Base-by-base conservation (phyloP, 192 early-diverging fungal genomes). In the Dissophora globulifera region DNA sequence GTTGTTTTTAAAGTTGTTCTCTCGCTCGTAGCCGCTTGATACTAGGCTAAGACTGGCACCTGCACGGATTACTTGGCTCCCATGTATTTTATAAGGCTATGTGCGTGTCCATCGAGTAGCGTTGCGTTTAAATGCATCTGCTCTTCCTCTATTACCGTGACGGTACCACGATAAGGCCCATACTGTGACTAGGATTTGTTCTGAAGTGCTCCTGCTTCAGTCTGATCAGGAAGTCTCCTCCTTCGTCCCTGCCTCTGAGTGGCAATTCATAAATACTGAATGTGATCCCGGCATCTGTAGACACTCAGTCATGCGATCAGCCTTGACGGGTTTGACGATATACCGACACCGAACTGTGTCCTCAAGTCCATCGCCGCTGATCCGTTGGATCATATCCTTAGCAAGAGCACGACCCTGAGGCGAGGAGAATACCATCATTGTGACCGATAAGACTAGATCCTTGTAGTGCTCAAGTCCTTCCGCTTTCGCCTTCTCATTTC, bases 301-400 rank as follows among this genome's bases (percentile, higher is more conserved):
- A 56, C 75, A 79, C 22, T 78, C 75, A 38, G 75, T 41, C 12
- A 82, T 45, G 2, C 81, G 58, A 4, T 74, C 76, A 8, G 57
- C 19, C 47, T 65, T 74, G 20, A 82, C 62, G 23, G 81, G 81
- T n/a, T 82, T 82, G 19, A 75, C 48, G 32, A 79, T 40, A 51
- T 65, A 58, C 16, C 50, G 40, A 29, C 69, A 65, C 23, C 53
- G 56, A 10, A 75, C 43, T 2, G 57, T 66, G 13, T 75, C 40
- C 11, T 75, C 71, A 25, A 75, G 43, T 10, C 71, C 63, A 25
- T 55, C n/a, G 23, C 40, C 59, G 38, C 63, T 31, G 12, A 82
- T 79, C 22, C 62, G 30, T 51, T 69, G 62, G 1, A 61, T 48
- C 35, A 79, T 56, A 32, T 79, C 66, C 30, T 78, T 71, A 15